phyloP scores from a whole-genome alignment of 257 asterid genomes.

The Avicennia marina region DNA sequence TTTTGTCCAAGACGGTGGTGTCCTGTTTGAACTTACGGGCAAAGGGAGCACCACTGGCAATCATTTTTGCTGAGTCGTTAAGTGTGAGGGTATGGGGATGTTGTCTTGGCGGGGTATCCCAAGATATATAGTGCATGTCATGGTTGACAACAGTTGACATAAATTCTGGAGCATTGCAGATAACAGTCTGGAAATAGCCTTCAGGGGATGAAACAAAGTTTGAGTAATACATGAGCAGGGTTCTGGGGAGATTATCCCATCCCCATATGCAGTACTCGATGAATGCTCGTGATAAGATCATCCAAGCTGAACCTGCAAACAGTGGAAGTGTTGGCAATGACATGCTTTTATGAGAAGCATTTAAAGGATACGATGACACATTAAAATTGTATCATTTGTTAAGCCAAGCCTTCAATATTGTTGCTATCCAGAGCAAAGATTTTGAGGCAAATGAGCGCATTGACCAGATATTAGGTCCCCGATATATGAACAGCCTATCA shows the following conservation, averaged over 20 bases:
- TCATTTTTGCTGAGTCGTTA: slow-evolving; percentile 61
- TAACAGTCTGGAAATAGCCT: slow-evolving; percentile 89
- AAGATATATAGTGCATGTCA: slow-evolving; percentile 89
- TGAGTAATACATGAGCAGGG: slow-evolving; percentile 89
- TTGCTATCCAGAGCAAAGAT: no score
- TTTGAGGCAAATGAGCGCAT: no score
- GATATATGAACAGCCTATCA: no score
- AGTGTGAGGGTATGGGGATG: slow-evolving; percentile 68
- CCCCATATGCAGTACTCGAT: slow-evolving; percentile 91
- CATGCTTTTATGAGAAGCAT: not conserved
- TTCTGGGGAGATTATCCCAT: slow-evolving; percentile 96
- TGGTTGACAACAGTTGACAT: slow-evolving; percentile 74
- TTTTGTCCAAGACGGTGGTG: slow-evolving; percentile 54
- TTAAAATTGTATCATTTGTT: no score
- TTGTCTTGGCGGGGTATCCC: slow-evolving; percentile 90
- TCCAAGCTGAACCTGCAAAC: slow-evolving; percentile 94
- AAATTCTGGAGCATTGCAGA: slow-evolving; percentile 86
- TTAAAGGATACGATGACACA: not conserved
- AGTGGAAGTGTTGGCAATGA: not conserved
- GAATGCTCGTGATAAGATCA: slow-evolving; percentile 75
- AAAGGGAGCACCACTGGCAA: slow-evolving; percentile 72
- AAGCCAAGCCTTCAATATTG: no score
- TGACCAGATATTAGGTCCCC: no score
- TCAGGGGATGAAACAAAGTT: slow-evolving; percentile 93
- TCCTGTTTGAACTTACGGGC: slow-evolving; percentile 79